Evolutionary conservation across 192 early-diverging fungal species (phyloP).

Genomic region (Globomyces pollinis-pini): DNA sequence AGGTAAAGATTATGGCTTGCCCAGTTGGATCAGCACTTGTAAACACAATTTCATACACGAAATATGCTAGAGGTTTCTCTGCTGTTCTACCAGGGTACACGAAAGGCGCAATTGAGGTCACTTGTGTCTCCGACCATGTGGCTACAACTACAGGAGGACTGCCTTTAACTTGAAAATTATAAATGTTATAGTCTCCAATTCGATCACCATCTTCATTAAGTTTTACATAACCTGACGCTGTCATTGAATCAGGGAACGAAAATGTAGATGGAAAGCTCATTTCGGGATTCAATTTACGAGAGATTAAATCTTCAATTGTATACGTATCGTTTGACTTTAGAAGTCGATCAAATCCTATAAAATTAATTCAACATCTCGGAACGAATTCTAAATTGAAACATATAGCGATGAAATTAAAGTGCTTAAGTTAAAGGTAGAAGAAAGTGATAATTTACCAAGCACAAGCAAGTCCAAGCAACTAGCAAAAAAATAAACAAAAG

Average conservation of each 20-base stretch:
- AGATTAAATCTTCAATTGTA: neutral
- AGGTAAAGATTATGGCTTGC: too few relatives aligned
- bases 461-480: neutral
- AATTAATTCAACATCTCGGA: too few relatives aligned
- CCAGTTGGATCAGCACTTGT: too few relatives aligned
- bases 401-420: too few relatives aligned
- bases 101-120: neutral
- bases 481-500: neutral
- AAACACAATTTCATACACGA: too few relatives aligned
- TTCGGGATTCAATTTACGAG: neutral
- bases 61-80: neutral
- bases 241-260: neutral
- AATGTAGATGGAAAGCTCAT: neutral
- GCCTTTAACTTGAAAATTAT: neutral
- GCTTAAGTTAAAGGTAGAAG: too few relatives aligned
- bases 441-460: too few relatives aligned
- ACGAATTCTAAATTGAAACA: too few relatives aligned
- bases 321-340: neutral
- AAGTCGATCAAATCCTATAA: neutral
- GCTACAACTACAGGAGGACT: neutral
- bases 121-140: neutral
- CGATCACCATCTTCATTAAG: neutral
- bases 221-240: neutral
- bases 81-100: slow-evolving; percentile 1
- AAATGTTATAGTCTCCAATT: neutral